phyloP scores from a whole-genome alignment of 495 filamentous ascomycete species.

The Penicillium tannophilum region DNA sequence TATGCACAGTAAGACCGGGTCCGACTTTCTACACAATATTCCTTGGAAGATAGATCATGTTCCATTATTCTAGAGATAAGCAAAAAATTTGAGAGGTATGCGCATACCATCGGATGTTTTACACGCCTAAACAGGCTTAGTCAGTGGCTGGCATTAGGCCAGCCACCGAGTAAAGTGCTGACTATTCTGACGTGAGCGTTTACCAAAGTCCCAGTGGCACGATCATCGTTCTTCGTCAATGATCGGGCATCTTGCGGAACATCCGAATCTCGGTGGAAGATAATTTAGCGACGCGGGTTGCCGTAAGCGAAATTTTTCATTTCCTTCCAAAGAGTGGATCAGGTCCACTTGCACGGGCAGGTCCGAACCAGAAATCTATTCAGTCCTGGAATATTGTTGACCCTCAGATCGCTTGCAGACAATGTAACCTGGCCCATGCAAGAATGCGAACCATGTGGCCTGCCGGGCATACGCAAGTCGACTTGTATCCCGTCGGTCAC shows the following conservation, averaged over 20 bases:
- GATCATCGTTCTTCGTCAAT: background rate
- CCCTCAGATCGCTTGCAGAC: background rate
- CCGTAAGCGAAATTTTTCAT: background rate
- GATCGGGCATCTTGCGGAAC: background rate
- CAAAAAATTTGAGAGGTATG: background rate
- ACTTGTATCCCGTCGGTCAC: conserved; percentile 2
- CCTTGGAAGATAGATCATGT: no score
- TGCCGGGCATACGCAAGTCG: background rate
- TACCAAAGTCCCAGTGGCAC: background rate
- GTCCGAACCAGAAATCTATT: background rate
- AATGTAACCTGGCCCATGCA: conserved; percentile 1
- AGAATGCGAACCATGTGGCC: background rate
- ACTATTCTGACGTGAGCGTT: background rate
- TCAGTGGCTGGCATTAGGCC: background rate
- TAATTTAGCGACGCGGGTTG: background rate
- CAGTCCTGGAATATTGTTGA: background rate
- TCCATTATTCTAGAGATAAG: background rate
- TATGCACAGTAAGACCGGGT: background rate
- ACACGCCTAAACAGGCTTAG: background rate
- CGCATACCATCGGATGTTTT: background rate
- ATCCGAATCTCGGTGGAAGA: background rate
- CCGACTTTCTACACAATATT: background rate
- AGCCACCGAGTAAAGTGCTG: background rate
- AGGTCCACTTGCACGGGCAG: background rate
- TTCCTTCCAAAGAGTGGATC: background rate